Conservation (phyloP, 495 filamentous ascomycete genomes). For the Hypoxylon subgilvum region DNA sequence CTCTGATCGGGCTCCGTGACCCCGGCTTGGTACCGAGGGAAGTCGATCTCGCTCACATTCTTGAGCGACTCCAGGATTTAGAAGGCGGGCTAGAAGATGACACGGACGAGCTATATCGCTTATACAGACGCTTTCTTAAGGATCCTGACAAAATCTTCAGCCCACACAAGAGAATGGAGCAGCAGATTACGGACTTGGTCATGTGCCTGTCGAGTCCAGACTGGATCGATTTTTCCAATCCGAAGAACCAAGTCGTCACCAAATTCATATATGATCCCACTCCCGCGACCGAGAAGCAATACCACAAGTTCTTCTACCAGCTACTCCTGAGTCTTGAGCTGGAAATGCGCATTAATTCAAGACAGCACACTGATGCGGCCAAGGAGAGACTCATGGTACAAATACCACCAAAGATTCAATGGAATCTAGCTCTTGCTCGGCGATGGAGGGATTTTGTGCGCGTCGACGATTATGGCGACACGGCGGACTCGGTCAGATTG, state of each 20-base stretch:
- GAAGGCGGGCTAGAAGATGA: slow-evolving; percentile 64
- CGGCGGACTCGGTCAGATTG: slow-evolving; percentile 56
- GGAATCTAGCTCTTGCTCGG: slow-evolving; percentile 70
- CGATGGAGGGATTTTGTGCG: slow-evolving; percentile 71
- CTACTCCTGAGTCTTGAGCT: slow-evolving; percentile 72
- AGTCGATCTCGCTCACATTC: slow-evolving; percentile 57
- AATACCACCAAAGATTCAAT: slow-evolving; percentile 70
- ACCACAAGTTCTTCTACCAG: slow-evolving; percentile 73
- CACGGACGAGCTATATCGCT: slow-evolving; percentile 58
- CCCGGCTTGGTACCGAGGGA: slow-evolving; percentile 59
- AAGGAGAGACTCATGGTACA: slow-evolving; percentile 62
- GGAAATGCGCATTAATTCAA: slow-evolving; percentile 64
- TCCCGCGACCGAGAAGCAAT: slow-evolving; percentile 43
- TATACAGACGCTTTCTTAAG: slow-evolving; percentile 57
- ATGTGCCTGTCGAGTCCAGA: slow-evolving; percentile 63
- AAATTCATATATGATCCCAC: slow-evolving; percentile 62
- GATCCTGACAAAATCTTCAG: slow-evolving; percentile 58
- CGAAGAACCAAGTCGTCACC: slow-evolving; percentile 68
- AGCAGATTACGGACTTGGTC: slow-evolving; percentile 71
- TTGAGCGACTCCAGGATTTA: slow-evolving; percentile 61
- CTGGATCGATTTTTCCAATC: slow-evolving; percentile 72
- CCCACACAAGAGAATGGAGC: slow-evolving; percentile 64
- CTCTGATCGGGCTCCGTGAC: slow-evolving; percentile 56
- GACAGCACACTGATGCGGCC: slow-evolving; percentile 56
- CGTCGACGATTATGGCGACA: slow-evolving; percentile 56